Evolutionary conservation across 2,329 filamentous ascomycete species (phyloP).

Genomic region (Cyclaneusma minus): DNA sequence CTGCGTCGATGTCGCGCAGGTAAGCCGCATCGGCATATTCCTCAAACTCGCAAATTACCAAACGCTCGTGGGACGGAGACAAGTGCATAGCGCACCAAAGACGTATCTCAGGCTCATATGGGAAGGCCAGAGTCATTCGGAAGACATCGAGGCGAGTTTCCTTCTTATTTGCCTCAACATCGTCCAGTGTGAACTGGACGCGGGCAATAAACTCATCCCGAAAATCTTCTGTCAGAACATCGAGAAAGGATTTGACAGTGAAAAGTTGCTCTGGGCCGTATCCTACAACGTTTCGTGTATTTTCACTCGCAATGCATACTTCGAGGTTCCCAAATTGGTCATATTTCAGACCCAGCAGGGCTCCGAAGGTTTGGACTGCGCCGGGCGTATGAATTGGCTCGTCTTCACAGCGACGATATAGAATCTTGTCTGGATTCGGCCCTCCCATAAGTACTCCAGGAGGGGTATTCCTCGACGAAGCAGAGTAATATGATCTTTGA

Average conservation of each 20-base stretch:
- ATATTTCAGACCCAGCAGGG: slow-evolving; percentile 9
- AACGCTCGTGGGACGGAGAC: slow-evolving; percentile 5
- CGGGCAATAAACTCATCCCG: slow-evolving; percentile 9
- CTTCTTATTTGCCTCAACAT: slow-evolving; percentile 1
- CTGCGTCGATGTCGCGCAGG: slow-evolving; percentile 1
- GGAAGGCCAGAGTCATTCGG: slow-evolving; percentile 4
- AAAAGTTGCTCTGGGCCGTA: slow-evolving; percentile 11
- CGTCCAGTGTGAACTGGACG: slow-evolving; percentile 7
- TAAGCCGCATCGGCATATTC: slow-evolving; percentile 9
- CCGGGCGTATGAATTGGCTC: slow-evolving; percentile 15
- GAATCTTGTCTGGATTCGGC: no score
- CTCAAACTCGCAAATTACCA: slow-evolving; percentile 13
- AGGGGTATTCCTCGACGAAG: no score
- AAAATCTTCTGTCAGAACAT: slow-evolving; percentile 7
- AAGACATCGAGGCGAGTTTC: slow-evolving; percentile 11
- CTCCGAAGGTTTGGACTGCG: slow-evolving; percentile 11
- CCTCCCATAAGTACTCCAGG: no score
- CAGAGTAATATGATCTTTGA: no score
- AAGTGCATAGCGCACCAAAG: slow-evolving; percentile 14
- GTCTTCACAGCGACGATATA: slow-evolving; percentile 12
- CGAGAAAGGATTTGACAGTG: slow-evolving; percentile 8
- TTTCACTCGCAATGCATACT: slow-evolving; percentile 11
- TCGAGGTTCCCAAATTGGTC: slow-evolving; percentile 6
- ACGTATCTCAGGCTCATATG: slow-evolving; percentile 3
- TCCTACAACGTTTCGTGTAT: slow-evolving; percentile 8